Evolutionary conservation across 176 grass and related monocot genomes (phyloP).

Genomic region (Carex kokanica): DNA sequence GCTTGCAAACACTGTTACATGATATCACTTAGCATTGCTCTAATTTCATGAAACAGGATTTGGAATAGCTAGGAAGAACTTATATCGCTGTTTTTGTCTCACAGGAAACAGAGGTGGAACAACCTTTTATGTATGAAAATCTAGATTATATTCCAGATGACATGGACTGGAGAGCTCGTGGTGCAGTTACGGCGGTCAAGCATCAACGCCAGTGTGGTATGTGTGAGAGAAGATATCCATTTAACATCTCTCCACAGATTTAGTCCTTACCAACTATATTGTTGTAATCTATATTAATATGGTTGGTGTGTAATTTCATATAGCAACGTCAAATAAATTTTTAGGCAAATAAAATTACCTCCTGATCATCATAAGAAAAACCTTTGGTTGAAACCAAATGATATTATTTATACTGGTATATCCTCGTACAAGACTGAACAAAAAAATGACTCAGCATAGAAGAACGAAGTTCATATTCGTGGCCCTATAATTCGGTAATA

Average conservation of each 20-base stretch:
- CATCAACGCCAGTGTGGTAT: slow-evolving; percentile 39
- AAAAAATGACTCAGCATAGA: not conserved
- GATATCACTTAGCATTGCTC: not conserved
- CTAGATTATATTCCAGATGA: slow-evolving; percentile 19
- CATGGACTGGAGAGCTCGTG: slow-evolving; percentile 40
- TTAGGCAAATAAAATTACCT: not conserved
- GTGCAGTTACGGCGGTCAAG: slow-evolving; percentile 40
- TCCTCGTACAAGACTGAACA: not conserved
- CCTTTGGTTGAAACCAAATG: not conserved
- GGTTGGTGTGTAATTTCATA: slow-evolving; percentile 2
- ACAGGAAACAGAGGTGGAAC: not conserved
- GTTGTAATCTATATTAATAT: not conserved
- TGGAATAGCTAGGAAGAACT: not conserved
- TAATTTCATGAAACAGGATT: not conserved
- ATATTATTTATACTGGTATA: not conserved
- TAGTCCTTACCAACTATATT: not conserved
- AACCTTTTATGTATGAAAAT: slow-evolving; percentile 11
- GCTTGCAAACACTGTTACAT: not conserved
- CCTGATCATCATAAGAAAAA: too few relatives aligned
- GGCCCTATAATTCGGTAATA: not conserved
- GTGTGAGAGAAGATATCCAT: not conserved
- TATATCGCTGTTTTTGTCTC: not conserved
- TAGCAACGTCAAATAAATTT: not conserved
- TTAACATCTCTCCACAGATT: too few relatives aligned
- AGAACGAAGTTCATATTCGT: not conserved